A percentile compares a stretch with the other conserved stretches of the same genome.
These are phyloP conservation scores for Fulvia fulva DNA, from an alignment of 2,329 filamentous ascomycete species.

Conservation along the genomic window DNA sequence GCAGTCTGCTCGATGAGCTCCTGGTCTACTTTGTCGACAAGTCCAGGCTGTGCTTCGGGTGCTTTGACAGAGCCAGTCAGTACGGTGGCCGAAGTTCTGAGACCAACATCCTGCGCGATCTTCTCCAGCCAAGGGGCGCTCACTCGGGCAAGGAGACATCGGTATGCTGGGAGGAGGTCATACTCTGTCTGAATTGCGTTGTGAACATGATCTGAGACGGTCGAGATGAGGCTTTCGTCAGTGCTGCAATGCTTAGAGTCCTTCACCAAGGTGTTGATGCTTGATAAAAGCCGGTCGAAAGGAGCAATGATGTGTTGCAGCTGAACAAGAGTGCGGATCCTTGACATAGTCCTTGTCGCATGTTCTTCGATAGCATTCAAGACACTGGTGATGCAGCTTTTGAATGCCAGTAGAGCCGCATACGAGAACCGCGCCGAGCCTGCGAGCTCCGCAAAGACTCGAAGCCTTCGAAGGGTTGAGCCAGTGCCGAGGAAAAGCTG, in stretches of 20 bases:
- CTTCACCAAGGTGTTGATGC: conserved; percentile 13
- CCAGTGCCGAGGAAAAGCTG: conserved; percentile 42
- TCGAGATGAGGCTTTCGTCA: conserved; percentile 26
- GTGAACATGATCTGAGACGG: conserved; percentile 21
- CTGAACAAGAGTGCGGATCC: conserved; percentile 37
- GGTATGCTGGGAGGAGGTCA: conserved; percentile 14
- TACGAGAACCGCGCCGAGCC: conserved; percentile 18
- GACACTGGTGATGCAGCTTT: conserved; percentile 37
- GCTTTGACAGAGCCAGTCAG: neutral
- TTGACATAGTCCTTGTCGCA: conserved; percentile 30
- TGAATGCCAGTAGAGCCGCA: conserved; percentile 41
- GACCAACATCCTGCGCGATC: conserved; percentile 21
- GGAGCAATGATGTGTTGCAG: conserved; percentile 40
- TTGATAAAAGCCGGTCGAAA: conserved; percentile 31
- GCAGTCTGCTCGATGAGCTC: conserved; percentile 12
- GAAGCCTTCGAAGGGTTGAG: conserved; percentile 24
- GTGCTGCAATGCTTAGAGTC: conserved; percentile 3
- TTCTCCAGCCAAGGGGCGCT: conserved; percentile 28
- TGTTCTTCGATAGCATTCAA: conserved; percentile 40
- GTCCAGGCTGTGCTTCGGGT: neutral
- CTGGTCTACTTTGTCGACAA: conserved; percentile 6
- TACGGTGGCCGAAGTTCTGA: neutral
- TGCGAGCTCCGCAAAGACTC: conserved; percentile 10
- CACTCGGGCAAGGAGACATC: conserved; percentile 20
- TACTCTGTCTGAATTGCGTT: conserved; percentile 12